These are phyloP conservation scores for Fusarium staphyleae DNA, from an alignment of 2,329 filamentous ascomycete genomes.

Conservation along the genomic window DNA sequence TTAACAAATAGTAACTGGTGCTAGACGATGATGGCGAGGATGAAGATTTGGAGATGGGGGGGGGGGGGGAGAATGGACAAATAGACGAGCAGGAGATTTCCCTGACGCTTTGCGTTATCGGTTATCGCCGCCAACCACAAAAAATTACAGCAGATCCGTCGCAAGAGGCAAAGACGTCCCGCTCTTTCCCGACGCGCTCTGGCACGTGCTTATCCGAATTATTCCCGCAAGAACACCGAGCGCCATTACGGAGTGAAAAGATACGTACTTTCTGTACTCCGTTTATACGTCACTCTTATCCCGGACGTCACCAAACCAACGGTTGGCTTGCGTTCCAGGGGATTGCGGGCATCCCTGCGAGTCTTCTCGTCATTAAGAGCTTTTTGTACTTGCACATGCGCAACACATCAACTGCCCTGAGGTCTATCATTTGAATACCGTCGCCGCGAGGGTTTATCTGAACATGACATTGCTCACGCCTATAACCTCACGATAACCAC, in stretches of 20 bases:
- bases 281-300: constrained; percentile 27
- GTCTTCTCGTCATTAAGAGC: constrained; percentile 29
- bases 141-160: constrained; percentile 10
- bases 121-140: constrained; percentile 24
- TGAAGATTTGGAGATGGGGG: constrained; percentile 23
- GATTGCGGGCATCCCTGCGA: constrained; percentile 32
- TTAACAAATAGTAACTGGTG: constrained; percentile 3
- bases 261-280: constrained; percentile 13
- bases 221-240: constrained; percentile 25
- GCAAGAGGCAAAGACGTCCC: constrained; percentile 9
- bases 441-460: constrained; percentile 10
- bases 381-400: constrained; percentile 30
- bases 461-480: constrained; percentile 33
- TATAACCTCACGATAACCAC: constrained; percentile 7
- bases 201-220: constrained; percentile 41
- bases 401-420: constrained; percentile 1
- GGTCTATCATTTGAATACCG: constrained; percentile 17
- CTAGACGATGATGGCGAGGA: constrained; percentile 24
- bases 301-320: constrained; percentile 42
- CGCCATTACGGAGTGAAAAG: neutral
- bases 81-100: constrained; percentile 29
- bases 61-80: constrained; percentile 22
- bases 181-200: constrained; percentile 1
- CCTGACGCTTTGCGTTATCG: constrained; percentile 16
- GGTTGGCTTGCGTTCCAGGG: constrained; percentile 9